Conservation (phyloP, 257 asterid genomes). For the Verbena officinalis region DNA sequence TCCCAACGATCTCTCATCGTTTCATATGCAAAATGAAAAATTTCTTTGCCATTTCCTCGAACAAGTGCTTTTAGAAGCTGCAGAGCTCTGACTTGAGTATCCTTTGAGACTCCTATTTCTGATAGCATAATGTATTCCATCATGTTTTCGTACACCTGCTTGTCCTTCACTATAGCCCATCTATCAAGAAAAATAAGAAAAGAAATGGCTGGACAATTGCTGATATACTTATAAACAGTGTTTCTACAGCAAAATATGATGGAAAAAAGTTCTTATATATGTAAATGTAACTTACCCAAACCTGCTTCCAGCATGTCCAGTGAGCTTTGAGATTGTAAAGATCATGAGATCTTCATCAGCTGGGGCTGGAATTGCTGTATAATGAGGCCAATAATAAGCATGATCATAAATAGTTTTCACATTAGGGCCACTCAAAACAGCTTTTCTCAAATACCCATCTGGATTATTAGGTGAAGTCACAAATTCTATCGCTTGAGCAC, state of each 20-base stretch:
- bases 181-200: constrained; percentile 30
- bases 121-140: constrained; percentile 6
- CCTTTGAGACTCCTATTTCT: constrained; percentile 60
- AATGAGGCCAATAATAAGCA: constrained; percentile 70
- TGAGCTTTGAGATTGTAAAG: constrained; percentile 58
- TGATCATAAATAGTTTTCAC: constrained; percentile 39
- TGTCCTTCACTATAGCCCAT: constrained; percentile 77
- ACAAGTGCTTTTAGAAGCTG: constrained; percentile 50
- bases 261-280: not conserved
- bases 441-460: constrained; percentile 39
- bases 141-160: constrained; percentile 56
- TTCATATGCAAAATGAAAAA: constrained; percentile 46
- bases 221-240: no score
- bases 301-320: constrained; percentile 53
- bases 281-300: not conserved
- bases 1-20: constrained; percentile 66
- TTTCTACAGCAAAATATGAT: not conserved
- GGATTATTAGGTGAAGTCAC: constrained; percentile 75
- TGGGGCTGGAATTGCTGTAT: constrained; percentile 50
- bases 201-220: no score
- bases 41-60: constrained; percentile 37
- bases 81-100: constrained; percentile 62
- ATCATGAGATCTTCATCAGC: constrained; percentile 58
- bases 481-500: constrained; percentile 44
- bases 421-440: constrained; percentile 34